These are phyloP conservation scores for Gigaspora rosea DNA, from an alignment of 192 early-diverging fungal species.

Conservation along the genomic window DNA sequence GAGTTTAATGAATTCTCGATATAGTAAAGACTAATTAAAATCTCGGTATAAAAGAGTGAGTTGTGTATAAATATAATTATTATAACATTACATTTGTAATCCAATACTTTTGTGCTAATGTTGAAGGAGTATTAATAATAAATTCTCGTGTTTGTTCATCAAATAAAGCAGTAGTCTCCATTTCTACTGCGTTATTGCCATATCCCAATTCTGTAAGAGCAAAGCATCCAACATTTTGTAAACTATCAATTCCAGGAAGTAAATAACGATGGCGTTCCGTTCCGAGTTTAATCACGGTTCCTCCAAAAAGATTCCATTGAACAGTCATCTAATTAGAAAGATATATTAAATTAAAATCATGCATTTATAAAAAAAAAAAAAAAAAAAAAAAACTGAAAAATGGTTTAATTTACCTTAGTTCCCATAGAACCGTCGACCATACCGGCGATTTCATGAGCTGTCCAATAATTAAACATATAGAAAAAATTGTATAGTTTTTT, in stretches of 20 bases:
- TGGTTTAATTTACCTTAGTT: slow-evolving; percentile 54
- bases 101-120: slow-evolving; percentile 77
- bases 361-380: too few relatives aligned
- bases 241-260: slow-evolving; percentile 63
- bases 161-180: slow-evolving; percentile 71
- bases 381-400: too few relatives aligned
- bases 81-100: slow-evolving; percentile 67
- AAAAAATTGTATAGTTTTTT: background rate
- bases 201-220: slow-evolving; percentile 77
- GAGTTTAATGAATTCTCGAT: background rate
- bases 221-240: slow-evolving; percentile 74
- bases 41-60: background rate
- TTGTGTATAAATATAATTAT: background rate
- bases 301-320: slow-evolving; percentile 70
- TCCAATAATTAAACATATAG: background rate
- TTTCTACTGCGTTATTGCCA: slow-evolving; percentile 82
- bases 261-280: slow-evolving; percentile 69
- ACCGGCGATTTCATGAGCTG: slow-evolving; percentile 69
- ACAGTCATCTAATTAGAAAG: slow-evolving; percentile 47
- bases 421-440: slow-evolving; percentile 72
- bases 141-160: slow-evolving; percentile 61
- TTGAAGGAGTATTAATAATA: slow-evolving; percentile 74
- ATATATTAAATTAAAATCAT: background rate
- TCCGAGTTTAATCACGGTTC: slow-evolving; percentile 72
- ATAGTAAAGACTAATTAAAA: too few relatives aligned